A percentile compares a stretch with the other conserved stretches of the same genome.
Conservation (phyloP, 225 moss, liverwort and hornwort species). For the Sphagnum tenellum region DNA sequence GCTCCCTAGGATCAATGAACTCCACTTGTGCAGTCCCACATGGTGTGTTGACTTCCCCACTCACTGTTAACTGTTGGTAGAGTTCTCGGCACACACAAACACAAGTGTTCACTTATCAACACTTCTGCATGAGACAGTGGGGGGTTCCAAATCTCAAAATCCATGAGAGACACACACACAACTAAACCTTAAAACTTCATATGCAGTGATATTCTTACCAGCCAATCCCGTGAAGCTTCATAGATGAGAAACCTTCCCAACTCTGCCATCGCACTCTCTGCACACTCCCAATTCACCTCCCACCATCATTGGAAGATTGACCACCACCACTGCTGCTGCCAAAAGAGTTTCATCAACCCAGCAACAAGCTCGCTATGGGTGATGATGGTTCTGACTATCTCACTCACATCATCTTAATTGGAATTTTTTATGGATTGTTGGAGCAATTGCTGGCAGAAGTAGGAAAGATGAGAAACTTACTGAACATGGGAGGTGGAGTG, state of each 20-base stretch:
- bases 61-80: slow-evolving; percentile 57
- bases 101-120: neutral
- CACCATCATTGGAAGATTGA: neutral
- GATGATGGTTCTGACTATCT: no score
- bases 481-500: slow-evolving; percentile 72
- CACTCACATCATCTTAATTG: no score
- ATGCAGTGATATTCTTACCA: slow-evolving; percentile 32
- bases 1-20: slow-evolving; percentile 92
- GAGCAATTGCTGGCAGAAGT: no score
- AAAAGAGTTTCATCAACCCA: no score
- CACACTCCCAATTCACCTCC: neutral
- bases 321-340: no score
- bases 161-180: no score
- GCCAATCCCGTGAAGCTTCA: slow-evolving; percentile 97
- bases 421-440: no score
- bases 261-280: slow-evolving; percentile 94
- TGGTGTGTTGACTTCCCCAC: slow-evolving; percentile 83
- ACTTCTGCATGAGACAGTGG: neutral
- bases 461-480: slow-evolving; percentile 27
- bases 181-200: no score
- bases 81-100: neutral
- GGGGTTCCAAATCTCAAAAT: neutral
- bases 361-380: no score
- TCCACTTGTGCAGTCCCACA: slow-evolving; percentile 83
- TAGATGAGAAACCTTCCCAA: slow-evolving; percentile 76